Evolutionary conservation across 2,329 filamentous ascomycete species (phyloP).

Genomic region (Ambrosiella cleistominuta): DNA sequence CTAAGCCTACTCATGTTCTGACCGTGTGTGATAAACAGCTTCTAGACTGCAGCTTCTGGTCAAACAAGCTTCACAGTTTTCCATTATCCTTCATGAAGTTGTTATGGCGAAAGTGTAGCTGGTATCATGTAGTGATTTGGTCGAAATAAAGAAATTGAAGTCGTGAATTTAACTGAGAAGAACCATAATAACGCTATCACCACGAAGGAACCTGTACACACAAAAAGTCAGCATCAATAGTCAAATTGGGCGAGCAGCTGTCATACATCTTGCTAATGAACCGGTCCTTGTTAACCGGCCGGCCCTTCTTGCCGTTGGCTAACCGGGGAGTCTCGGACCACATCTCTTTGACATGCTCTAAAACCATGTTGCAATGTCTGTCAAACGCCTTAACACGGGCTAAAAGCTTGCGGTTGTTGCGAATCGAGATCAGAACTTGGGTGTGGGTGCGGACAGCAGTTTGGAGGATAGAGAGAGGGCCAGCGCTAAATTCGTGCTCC

Average conservation of each 20-base stretch:
- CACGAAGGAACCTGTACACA: constrained; percentile 54
- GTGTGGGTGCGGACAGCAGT: constrained; percentile 88
- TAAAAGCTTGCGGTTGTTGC: constrained; percentile 95
- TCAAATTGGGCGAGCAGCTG: background rate
- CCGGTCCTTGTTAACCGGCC: constrained; percentile 89
- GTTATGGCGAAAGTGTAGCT: constrained; percentile 7
- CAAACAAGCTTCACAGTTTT: background rate
- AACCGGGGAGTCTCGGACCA: constrained; percentile 87
- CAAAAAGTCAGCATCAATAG: background rate
- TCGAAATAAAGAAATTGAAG: constrained; percentile 3
- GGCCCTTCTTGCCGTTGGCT: constrained; percentile 71
- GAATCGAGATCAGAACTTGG: constrained; percentile 91
- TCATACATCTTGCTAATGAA: constrained; percentile 94
- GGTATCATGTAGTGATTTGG: background rate
- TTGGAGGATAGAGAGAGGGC: constrained; percentile 72
- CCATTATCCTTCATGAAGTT: constrained; percentile 7
- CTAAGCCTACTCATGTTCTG: background rate
- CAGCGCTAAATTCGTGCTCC: constrained; percentile 38
- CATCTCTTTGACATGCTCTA: constrained; percentile 93
- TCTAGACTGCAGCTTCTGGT: background rate
- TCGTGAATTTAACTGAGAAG: constrained; percentile 45
- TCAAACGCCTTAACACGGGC: constrained; percentile 97
- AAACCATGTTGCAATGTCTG: constrained; percentile 96
- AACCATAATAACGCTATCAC: constrained; percentile 76
- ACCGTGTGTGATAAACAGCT: background rate